phyloP scores from a whole-genome alignment of 768 basidiomycete genomes.

The Pleurotus tuber-regium region DNA sequence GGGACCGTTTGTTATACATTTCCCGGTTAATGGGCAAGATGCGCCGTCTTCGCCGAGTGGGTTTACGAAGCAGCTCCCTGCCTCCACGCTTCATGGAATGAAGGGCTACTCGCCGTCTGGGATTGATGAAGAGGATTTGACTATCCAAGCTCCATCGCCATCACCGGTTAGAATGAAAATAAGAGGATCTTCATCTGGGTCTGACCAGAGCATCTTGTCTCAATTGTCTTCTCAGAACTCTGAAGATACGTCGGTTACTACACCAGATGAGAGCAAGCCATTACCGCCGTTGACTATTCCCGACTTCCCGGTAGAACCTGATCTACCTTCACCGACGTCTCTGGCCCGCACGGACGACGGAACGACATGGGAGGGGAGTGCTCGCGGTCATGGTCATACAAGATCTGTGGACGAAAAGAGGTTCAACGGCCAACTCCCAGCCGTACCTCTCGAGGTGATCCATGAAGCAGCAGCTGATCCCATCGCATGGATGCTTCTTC shows the following conservation, averaged over 20 bases:
- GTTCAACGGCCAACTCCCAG: constrained; percentile 48
- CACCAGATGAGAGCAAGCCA: constrained; percentile 42
- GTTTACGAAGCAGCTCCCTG: constrained; percentile 38
- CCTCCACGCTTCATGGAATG: constrained; percentile 32
- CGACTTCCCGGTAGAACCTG: constrained; percentile 35
- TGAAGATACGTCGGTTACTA: constrained; percentile 47
- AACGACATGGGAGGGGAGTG: constrained; percentile 58
- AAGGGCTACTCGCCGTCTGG: constrained; percentile 34
- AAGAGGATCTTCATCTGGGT: constrained; percentile 44
- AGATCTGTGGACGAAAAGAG: constrained; percentile 51
- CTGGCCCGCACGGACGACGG: constrained; percentile 48
- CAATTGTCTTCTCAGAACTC: constrained; percentile 45
- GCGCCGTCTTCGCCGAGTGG: constrained; percentile 45
- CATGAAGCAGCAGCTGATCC: constrained; percentile 39
- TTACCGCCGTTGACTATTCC: constrained; percentile 29
- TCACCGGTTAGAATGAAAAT: constrained; percentile 26
- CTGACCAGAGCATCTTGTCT: constrained; percentile 50
- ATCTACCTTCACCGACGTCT: constrained; percentile 52
- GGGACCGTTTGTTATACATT: constrained; percentile 65
- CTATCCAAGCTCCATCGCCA: constrained; percentile 47
- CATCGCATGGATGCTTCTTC: constrained; percentile 54
- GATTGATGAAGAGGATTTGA: constrained; percentile 57
- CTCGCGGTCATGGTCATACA: constrained; percentile 28
- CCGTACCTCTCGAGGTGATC: constrained; percentile 44
- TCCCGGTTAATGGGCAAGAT: constrained; percentile 50